A percentile compares a stretch with the other conserved stretches of the same genome.
Evolutionary conservation across 441 rosid genomes (phyloP).

Genomic region (Eutrema salsugineum): DNA sequence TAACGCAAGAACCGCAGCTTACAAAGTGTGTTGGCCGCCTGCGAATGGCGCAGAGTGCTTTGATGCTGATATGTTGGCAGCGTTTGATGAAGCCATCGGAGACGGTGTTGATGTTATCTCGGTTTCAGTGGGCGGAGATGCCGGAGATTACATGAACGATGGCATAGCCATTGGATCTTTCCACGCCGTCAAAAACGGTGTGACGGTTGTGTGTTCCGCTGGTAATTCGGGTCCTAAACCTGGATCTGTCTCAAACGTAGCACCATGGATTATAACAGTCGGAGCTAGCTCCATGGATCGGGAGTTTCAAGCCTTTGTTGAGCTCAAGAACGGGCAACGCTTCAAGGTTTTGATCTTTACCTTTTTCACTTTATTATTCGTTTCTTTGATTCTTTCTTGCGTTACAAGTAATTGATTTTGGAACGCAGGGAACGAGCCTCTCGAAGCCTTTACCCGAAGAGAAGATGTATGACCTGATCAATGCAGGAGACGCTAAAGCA

Average conservation of each 20-base stretch:
- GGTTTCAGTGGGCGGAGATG: slow-evolving; percentile 38
- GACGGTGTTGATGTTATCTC: slow-evolving; percentile 62
- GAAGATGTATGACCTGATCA: slow-evolving; percentile 47
- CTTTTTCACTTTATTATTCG: background rate
- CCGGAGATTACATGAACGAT: slow-evolving; percentile 23
- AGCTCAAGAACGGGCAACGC: slow-evolving; percentile 26
- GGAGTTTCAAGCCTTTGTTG: slow-evolving; percentile 24
- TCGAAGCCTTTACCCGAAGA: slow-evolving; percentile 29
- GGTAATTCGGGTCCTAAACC: slow-evolving; percentile 30
- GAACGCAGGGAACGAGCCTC: slow-evolving; percentile 53
- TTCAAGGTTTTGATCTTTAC: slow-evolving; percentile 21
- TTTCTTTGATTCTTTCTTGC: background rate
- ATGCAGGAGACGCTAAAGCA: slow-evolving; percentile 29
- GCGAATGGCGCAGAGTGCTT: slow-evolving; percentile 32
- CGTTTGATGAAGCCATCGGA: slow-evolving; percentile 42
- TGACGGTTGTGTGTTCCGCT: slow-evolving; percentile 33
- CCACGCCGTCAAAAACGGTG: slow-evolving; percentile 31
- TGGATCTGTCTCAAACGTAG: slow-evolving; percentile 24
- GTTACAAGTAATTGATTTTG: background rate
- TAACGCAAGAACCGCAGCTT: slow-evolving; percentile 68
- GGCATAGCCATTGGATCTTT: slow-evolving; percentile 33
- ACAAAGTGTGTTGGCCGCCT: slow-evolving; percentile 52
- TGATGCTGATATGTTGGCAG: slow-evolving; percentile 46
- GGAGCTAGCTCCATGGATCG: slow-evolving; percentile 41
- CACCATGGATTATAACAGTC: slow-evolving; percentile 44